Base-by-base conservation (phyloP, 805 yeast genomes). In the Teunomyces atbi region DNA sequence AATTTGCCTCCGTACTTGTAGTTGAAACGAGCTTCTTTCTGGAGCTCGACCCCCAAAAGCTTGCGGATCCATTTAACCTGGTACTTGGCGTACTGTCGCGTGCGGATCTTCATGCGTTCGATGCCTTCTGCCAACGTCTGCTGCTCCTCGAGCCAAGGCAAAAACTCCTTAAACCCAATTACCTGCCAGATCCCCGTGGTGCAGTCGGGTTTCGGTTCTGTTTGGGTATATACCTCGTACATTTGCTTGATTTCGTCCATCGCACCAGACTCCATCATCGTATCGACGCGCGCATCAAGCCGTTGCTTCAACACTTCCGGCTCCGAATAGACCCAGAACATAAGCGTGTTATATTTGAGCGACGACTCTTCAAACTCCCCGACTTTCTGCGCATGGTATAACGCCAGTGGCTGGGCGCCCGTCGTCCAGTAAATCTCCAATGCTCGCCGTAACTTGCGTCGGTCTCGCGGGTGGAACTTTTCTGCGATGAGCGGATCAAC, bases 1-100 rank as follows among this genome's bases (percentile, higher is more conserved):
- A 88, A 59, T 33, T 79, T 76, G 0, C 89, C 89, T 1, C 88
- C 88, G 42, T 82, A 72, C 27, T 76, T 62, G 59, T 68, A 79
- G 18, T 65, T 60, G 46, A 72, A 74, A 13, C 70, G 51, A 0
- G 65, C 53, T 51, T 81, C 86, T 44, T 71, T 71, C 15, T 64
- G 61, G 15, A 84, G 61, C 62, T 84, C 90, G 0, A 82, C 79
- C 0, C 83, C 74, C 11, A 94, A 65, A 48, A 82, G 71, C 53
- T 85, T 87, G 41, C 77, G 76, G 50, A 94, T 90, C 97, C 98
- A 94, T 61, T 89, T 90, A 10, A 89, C 82, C 61, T 94, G 99
- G 50, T 78, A 78, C 51, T 83, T 84, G 1, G 98, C 96, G 64
- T 94, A 94, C 57, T 84, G 86, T 45, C 96, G 68, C 0, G 99